Percentiles rank a stretch among this genome's conserved stretches.
phyloP scores from a whole-genome alignment of 805 yeast genomes.

The Cyberlindnera bimundalis region DNA sequence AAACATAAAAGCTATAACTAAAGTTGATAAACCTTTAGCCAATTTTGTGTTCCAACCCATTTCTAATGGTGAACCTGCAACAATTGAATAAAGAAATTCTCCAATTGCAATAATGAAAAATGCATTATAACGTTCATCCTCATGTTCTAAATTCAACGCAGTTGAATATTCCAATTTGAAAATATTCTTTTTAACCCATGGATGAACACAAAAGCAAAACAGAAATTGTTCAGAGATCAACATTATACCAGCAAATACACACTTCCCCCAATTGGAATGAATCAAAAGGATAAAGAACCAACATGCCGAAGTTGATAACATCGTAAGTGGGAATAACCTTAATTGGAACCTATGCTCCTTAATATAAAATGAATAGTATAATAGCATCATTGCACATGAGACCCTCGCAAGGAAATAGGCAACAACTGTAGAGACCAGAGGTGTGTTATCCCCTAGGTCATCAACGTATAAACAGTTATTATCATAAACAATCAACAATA shows the following conservation, averaged over 20 bases:
- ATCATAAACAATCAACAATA: conserved; percentile 46
- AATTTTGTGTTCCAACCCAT: conserved; percentile 38
- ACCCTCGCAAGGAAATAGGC: conserved; percentile 40
- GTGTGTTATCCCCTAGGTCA: conserved; percentile 37
- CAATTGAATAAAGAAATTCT: conserved; percentile 54
- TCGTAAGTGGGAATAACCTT: conserved; percentile 35
- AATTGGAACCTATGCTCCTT: conserved; percentile 50
- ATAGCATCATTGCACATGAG: conserved; percentile 30
- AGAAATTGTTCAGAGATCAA: conserved; percentile 39
- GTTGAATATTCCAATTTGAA: conserved; percentile 47
- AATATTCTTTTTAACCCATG: conserved; percentile 38
- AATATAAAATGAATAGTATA: conserved; percentile 40
- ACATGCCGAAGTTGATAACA: conserved; percentile 34
- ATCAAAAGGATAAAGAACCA: conserved; percentile 56
- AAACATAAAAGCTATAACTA: conserved; percentile 45
- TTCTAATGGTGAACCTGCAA: conserved; percentile 46
- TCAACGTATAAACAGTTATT: conserved; percentile 43
- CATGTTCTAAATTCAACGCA: conserved; percentile 64
- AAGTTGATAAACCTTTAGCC: conserved; percentile 46
- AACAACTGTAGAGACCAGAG: conserved; percentile 33
- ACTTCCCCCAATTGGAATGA: conserved; percentile 38
- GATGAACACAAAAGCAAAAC: conserved; percentile 42
- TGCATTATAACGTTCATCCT: conserved; percentile 56
- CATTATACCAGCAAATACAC: conserved; percentile 41
- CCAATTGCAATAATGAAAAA: conserved; percentile 65